A percentile compares a stretch with the other conserved stretches of the same genome.
These are phyloP conservation scores for Eudorina sp. DNA, from an alignment of 139 green algal genomes.

Conservation along the genomic window DNA sequence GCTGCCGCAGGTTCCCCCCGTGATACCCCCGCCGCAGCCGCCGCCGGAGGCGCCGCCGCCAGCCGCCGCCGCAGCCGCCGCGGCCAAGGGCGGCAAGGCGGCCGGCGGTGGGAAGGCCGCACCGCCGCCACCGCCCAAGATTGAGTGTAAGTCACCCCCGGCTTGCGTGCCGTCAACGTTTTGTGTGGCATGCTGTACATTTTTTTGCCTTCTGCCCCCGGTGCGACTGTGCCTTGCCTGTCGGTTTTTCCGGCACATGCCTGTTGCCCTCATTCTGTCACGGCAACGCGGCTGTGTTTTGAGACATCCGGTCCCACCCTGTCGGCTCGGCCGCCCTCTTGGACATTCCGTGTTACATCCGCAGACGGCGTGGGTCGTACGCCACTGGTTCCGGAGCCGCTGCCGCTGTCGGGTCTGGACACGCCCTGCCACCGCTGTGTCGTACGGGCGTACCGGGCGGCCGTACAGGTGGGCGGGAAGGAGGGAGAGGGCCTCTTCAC, in stretches of 20 bases:
- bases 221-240: too few species aligned
- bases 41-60: neutral
- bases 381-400: neutral
- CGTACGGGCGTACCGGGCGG: constrained; percentile 60
- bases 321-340: too few species aligned
- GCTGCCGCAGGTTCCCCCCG: constrained; percentile 1
- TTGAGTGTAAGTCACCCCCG: constrained; percentile 27
- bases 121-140: neutral
- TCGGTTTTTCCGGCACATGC: too few species aligned
- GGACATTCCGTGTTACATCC: too few species aligned
- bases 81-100: constrained; percentile 9
- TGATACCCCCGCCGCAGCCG: neutral
- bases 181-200: too few species aligned
- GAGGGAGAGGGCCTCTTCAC: too few species aligned
- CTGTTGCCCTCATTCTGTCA: too few species aligned
- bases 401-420: constrained; percentile 51
- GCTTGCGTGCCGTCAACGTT: too few species aligned
- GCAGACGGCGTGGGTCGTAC: neutral
- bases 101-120: neutral
- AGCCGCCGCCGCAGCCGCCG: neutral
- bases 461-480: constrained; percentile 24
- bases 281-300: too few species aligned
- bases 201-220: too few species aligned
- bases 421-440: constrained; percentile 65
- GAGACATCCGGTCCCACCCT: too few species aligned